These are phyloP conservation scores for Sphenostylis stenocarpa DNA, from an alignment of 306 rosid genomes.

Conservation along the genomic window DNA sequence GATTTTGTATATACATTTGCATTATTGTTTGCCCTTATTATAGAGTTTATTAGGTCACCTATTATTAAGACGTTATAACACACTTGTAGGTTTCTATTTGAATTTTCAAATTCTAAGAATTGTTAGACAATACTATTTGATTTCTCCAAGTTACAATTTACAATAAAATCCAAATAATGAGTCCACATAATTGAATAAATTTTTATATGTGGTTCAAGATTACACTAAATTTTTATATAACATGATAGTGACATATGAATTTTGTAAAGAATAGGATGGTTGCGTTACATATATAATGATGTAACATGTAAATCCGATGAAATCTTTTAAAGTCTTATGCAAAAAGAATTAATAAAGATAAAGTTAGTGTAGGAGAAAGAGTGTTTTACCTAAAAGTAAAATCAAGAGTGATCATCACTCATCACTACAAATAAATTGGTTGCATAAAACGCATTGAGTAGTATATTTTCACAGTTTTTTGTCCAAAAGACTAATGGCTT, in stretches of 20 bases:
- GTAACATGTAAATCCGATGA: neutral
- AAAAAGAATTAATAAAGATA: neutral
- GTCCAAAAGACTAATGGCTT: neutral
- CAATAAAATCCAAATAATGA: neutral
- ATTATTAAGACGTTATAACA: no score
- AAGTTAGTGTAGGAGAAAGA: neutral
- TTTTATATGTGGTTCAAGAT: neutral
- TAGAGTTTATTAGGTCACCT: no score
- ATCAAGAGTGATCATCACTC: neutral
- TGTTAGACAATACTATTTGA: neutral
- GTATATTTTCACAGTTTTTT: neutral
- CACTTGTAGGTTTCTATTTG: no score
- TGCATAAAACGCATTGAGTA: neutral
- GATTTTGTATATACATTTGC: no score
- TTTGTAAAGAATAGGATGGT: neutral
- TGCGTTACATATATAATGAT: neutral
- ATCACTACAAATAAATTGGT: neutral
- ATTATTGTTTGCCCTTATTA: no score
- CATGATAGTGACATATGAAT: neutral
- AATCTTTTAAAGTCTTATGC: neutral
- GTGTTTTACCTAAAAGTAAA: constrained; percentile 1
- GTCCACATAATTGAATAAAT: neutral
- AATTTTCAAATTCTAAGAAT: neutral
- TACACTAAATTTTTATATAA: neutral
- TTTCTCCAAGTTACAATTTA: neutral